Evolutionary conservation across 176 grass and related monocot genomes (phyloP).

Genomic region (Carex myosuroides): DNA sequence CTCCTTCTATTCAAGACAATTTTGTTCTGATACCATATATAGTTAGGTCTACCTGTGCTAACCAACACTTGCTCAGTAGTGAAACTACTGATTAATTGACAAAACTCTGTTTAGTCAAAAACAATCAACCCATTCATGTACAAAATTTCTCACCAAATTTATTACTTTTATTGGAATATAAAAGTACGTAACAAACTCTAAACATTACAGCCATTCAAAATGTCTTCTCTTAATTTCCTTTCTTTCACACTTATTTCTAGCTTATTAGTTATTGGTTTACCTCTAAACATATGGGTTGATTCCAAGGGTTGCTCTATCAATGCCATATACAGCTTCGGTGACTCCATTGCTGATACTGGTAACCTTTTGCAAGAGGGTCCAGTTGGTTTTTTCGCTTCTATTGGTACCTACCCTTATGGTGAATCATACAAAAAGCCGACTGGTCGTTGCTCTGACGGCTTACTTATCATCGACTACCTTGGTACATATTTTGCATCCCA

Average conservation of each 20-base stretch:
- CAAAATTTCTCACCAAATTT: constrained; percentile 15
- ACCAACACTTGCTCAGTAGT: not conserved
- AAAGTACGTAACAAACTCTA: not conserved
- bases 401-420: constrained; percentile 76
- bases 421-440: constrained; percentile 52
- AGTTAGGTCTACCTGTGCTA: constrained; percentile 17
- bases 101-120: not conserved
- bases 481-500: constrained; percentile 23
- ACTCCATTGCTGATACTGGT: constrained; percentile 92
- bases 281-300: constrained; percentile 5
- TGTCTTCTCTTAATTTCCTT: constrained; percentile 18
- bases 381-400: constrained; percentile 59
- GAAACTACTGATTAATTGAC: not conserved
- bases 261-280: not conserved
- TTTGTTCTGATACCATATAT: not conserved
- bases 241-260: constrained; percentile 1
- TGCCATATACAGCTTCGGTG: constrained; percentile 92
- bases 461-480: constrained; percentile 92
- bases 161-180: not conserved
- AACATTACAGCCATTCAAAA: constrained; percentile 6
- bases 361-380: constrained; percentile 63
- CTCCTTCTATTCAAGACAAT: not conserved
- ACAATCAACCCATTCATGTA: not conserved
- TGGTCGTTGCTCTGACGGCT: constrained; percentile 91
- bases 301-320: constrained; percentile 44